Evolutionary conservation across 306 rosid species (phyloP).

Genomic region (Lathyrus tuberosus): DNA sequence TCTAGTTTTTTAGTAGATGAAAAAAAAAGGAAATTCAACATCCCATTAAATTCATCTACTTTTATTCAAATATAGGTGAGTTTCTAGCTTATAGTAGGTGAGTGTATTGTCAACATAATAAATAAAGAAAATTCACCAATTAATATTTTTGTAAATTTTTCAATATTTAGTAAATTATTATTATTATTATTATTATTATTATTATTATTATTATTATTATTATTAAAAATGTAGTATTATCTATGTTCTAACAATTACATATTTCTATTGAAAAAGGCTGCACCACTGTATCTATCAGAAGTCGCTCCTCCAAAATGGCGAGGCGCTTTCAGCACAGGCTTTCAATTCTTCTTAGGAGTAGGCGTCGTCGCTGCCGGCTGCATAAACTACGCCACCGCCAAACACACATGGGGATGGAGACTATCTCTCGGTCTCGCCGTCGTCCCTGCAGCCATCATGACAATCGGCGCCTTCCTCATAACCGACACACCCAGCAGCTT

Average conservation of each 20-base stretch:
- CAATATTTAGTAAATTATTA: no score
- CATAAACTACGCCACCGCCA: conserved; percentile 63
- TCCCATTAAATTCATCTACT: no score
- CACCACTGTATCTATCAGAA: conserved; percentile 75
- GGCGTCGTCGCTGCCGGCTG: conserved; percentile 59
- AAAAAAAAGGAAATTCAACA: no score
- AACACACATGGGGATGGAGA: conserved; percentile 70
- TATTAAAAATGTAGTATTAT: no score
- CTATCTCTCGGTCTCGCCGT: conserved; percentile 70
- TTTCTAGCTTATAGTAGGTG: no score
- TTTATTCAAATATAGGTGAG: no score
- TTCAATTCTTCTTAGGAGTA: conserved; percentile 59
- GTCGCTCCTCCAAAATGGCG: conserved; percentile 79
- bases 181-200: no score
- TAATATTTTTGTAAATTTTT: no score
- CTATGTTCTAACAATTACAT: not conserved
- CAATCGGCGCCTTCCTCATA: conserved; percentile 54
- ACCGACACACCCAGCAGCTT: conserved; percentile 64
- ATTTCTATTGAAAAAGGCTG: conserved; percentile 45
- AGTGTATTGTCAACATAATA: no score
- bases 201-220: no score
- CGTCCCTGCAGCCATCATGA: conserved; percentile 56
- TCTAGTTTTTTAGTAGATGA: no score
- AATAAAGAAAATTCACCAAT: no score
- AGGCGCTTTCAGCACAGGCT: conserved; percentile 77